Conservation (phyloP, 1,139 yeast species). For the Geotrichum restrictum region DNA sequence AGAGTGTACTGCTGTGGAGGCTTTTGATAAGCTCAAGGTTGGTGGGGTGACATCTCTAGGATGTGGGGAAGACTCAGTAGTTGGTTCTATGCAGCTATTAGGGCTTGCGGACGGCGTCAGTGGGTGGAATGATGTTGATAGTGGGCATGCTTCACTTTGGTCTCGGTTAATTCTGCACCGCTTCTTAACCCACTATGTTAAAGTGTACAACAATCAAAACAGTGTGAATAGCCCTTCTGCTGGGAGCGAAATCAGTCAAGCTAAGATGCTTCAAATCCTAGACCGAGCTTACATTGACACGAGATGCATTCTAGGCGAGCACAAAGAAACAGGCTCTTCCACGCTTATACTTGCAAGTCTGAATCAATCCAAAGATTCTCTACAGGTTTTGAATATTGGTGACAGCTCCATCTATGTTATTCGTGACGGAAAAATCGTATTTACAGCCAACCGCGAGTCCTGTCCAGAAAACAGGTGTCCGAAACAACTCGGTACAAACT, state of each 20-base stretch:
- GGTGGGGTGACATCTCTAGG: constrained; percentile 16
- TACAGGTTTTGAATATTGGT: constrained; percentile 52
- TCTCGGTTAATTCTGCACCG: constrained; percentile 48
- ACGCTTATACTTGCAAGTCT: constrained; percentile 52
- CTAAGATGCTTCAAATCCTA: constrained; percentile 38
- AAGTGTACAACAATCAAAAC: not conserved
- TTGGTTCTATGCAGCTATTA: constrained; percentile 52
- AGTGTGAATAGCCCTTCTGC: too few relatives aligned
- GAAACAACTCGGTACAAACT: constrained; percentile 19
- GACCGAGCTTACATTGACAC: constrained; percentile 54
- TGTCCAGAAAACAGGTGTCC: constrained; percentile 10
- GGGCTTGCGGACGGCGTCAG: constrained; percentile 63
- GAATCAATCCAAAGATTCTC: constrained; percentile 40
- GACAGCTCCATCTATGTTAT: constrained; percentile 52
- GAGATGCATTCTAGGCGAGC: constrained; percentile 52
- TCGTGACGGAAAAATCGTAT: constrained; percentile 47
- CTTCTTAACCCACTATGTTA: constrained; percentile 40
- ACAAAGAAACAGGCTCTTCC: constrained; percentile 50
- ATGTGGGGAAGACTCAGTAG: constrained; percentile 58
- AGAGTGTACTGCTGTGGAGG: constrained; percentile 4
- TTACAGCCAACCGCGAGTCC: constrained; percentile 21
- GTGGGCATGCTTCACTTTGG: constrained; percentile 51
- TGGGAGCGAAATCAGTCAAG: not conserved
- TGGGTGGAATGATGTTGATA: constrained; percentile 52
- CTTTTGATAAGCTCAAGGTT: constrained; percentile 13